Base-by-base conservation (phyloP, 345 rosid species). In the Syzygium jambos region DNA sequence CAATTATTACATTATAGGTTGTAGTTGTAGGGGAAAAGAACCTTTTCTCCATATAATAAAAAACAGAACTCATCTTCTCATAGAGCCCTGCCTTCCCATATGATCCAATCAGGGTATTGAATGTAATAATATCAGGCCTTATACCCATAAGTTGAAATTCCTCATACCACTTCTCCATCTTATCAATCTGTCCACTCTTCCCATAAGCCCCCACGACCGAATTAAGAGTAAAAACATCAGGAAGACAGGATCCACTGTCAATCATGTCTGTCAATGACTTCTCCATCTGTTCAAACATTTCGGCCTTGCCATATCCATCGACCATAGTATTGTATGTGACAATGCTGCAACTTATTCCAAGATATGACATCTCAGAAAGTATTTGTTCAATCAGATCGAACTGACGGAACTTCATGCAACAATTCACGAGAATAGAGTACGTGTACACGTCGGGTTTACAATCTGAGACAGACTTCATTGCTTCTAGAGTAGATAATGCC, bases 141-240 rank as follows among this genome's bases (percentile, higher is more conserved):
- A 96, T 86, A 85, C 95, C 95, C 98, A 97, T 96, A n/a, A 94
- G 87, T 93, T 94, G 95, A 87, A 96, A 96, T 53, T 95, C 94
- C 38, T 91, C 88, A 59, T 95, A 94, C 98, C 98, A 95, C 77
- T 90, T 93, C 93, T 97, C 95, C 97, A 97, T 94, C 88, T 94
- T 90, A 87, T 89, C 93, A 63, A 91, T 91, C 57, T 90, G 88
- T 0, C 98, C 92, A 51, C 87, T 86, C 78, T 91, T 94, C 78
- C 99, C 98, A 85, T 93, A 94, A 13, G 97, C 96, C 25, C 94
- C 95, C 30, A 94, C 19, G 5, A 97, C 91, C 22, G 98, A 94
- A 86, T 95, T 96, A 46, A 95, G 91, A 0, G 98, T 97, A 93
- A 92, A 94, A 87, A 93, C 63, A 91, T 95, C 98, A 0, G 98